Evolutionary conservation across 1,284 basidiomycete species (phyloP).

Genomic region (Apiotrichum domesticum): DNA sequence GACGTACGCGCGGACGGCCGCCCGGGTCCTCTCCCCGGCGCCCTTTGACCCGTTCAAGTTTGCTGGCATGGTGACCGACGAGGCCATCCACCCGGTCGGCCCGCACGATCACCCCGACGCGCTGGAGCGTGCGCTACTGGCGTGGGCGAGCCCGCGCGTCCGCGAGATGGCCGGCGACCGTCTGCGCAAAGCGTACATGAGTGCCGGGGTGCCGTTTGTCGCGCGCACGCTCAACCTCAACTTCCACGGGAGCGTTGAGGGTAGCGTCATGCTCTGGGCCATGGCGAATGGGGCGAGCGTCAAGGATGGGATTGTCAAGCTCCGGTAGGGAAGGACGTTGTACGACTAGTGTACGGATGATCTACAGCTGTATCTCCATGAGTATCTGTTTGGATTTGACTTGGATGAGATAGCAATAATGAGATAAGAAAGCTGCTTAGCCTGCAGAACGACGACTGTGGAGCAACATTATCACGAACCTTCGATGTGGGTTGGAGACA

Average conservation of each 20-base stretch:
- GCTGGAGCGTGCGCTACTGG: slow-evolving; percentile 27
- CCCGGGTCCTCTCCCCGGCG: slow-evolving; percentile 19
- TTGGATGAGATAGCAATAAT: too few relatives aligned
- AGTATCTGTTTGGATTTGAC: too few relatives aligned
- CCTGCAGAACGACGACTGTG: too few relatives aligned
- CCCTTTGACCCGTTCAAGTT: slow-evolving; percentile 29
- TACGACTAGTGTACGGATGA: too few relatives aligned
- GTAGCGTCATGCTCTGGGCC: slow-evolving; percentile 19
- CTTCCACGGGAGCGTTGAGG: background rate
- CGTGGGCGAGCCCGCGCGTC: slow-evolving; percentile 25
- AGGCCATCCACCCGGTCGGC: background rate
- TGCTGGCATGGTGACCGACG: slow-evolving; percentile 13
- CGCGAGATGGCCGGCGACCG: slow-evolving; percentile 29
- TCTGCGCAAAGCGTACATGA: slow-evolving; percentile 29
- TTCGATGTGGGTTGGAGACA: too few relatives aligned
- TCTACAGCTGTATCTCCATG: too few relatives aligned
- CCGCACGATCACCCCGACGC: slow-evolving; percentile 1
- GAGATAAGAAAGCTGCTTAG: too few relatives aligned
- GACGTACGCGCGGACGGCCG: slow-evolving; percentile 10
- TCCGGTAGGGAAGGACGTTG: slow-evolving; percentile 1
- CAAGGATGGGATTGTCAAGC: slow-evolving; percentile 21
- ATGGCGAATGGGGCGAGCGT: slow-evolving; percentile 19
- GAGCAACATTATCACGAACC: too few relatives aligned
- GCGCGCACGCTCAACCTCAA: slow-evolving; percentile 18
- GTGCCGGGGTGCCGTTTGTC: slow-evolving; percentile 23